These are phyloP conservation scores for Lentinula sp. DNA, from an alignment of 768 basidiomycete species.

Conservation along the genomic window DNA sequence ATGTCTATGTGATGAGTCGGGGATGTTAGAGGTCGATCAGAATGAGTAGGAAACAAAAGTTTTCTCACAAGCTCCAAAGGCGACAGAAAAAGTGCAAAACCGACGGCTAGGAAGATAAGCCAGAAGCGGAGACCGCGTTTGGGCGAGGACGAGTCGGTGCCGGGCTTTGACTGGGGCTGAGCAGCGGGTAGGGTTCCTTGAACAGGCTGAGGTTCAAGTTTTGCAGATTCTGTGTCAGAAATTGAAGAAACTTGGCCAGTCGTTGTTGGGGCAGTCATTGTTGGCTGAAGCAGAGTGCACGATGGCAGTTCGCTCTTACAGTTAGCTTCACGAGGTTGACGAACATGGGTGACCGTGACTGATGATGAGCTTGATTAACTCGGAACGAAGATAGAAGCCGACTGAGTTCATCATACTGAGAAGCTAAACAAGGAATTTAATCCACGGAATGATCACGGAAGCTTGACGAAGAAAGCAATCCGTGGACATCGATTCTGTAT, in stretches of 20 bases:
- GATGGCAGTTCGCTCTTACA: neutral
- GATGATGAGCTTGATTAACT: neutral
- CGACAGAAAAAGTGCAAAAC: constrained; percentile 20
- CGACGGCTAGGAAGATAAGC: constrained; percentile 23
- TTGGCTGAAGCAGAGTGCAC: neutral
- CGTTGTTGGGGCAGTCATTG: neutral
- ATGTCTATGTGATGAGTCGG: constrained; percentile 9
- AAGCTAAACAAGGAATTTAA: too few relatives aligned
- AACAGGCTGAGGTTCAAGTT: neutral
- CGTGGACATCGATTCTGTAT: neutral
- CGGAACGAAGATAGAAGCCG: neutral
- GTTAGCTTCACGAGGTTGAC: neutral
- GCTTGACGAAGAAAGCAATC: neutral
- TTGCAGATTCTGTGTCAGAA: neutral
- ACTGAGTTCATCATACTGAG: neutral
- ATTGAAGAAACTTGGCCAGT: neutral
- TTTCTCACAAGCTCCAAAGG: constrained; percentile 21
- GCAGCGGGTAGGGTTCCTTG: neutral
- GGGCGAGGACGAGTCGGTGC: neutral
- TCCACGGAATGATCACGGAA: too few relatives aligned
- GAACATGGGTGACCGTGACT: neutral
- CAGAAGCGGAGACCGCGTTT: constrained; percentile 17
- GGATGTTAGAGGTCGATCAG: neutral
- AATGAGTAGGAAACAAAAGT: too few relatives aligned
- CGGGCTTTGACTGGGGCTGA: neutral